phyloP scores from a whole-genome alignment of 352 stramenopile genomes.

The Globisporangium recalcitrans region DNA sequence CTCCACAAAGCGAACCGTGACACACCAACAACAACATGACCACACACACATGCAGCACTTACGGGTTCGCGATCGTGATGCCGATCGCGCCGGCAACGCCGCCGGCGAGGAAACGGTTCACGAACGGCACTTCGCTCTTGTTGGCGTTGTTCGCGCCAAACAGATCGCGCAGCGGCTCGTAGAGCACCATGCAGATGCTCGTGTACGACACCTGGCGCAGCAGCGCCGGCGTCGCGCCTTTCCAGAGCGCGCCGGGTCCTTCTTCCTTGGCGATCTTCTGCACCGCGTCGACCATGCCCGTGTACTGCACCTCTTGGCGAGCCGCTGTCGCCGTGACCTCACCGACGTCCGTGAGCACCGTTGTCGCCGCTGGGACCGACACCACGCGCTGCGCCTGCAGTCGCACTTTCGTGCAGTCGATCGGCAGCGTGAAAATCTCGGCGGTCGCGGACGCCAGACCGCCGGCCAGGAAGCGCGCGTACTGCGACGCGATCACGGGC shows the following conservation, averaged over 20 bases:
- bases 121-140: constrained; percentile 52
- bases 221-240: constrained; percentile 69
- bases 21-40: not conserved
- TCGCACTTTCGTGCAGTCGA: constrained; percentile 85
- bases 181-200: constrained; percentile 83
- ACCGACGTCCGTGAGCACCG: constrained; percentile 19
- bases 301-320: constrained; percentile 41
- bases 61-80: constrained; percentile 83
- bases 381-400: constrained; percentile 66
- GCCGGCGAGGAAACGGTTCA: constrained; percentile 78
- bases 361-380: constrained; percentile 16
- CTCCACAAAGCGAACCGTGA: constrained; percentile 5
- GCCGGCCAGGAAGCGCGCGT: constrained; percentile 65
- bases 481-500: constrained; percentile 36
- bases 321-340: constrained; percentile 19
- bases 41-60: constrained; percentile 20
- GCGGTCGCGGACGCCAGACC: constrained; percentile 62
- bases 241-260: constrained; percentile 61
- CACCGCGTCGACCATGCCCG: constrained; percentile 67
- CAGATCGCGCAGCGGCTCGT: constrained; percentile 76
- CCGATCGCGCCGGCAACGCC: constrained; percentile 73
- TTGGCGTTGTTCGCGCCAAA: constrained; percentile 44
- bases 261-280: constrained; percentile 69
- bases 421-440: constrained; percentile 77
- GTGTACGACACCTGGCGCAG: constrained; percentile 84